These are phyloP conservation scores for Globisporangium sylvaticum DNA, from an alignment of 352 stramenopile genomes.

Conservation along the genomic window DNA sequence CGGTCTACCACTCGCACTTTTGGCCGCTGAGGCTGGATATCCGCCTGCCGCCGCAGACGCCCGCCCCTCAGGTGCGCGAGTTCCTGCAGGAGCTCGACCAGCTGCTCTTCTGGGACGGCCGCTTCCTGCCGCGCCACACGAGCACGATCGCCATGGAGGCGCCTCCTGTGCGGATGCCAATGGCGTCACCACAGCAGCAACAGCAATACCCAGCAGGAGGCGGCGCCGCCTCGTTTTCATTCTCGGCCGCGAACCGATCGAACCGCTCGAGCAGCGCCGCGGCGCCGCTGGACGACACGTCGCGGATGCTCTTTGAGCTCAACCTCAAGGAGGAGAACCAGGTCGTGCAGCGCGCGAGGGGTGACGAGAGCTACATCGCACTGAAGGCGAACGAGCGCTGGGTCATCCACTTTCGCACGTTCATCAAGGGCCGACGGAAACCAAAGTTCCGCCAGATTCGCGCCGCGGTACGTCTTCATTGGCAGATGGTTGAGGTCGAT, in stretches of 20 bases:
- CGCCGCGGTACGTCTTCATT: conserved; percentile 26
- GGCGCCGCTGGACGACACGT: conserved; percentile 11
- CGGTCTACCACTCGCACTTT: conserved; percentile 48
- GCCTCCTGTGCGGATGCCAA: neutral
- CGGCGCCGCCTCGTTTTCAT: neutral
- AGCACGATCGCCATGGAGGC: conserved; percentile 10
- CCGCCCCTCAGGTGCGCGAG: conserved; percentile 31
- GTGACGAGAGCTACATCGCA: conserved; percentile 47
- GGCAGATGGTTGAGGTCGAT: too few relatives aligned
- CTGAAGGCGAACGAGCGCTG: conserved; percentile 42
- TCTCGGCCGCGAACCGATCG: conserved; percentile 3
- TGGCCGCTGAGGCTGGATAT: conserved; percentile 56
- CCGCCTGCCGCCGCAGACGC: conserved; percentile 30
- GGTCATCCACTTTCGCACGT: conserved; percentile 54
- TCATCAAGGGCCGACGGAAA: conserved; percentile 45
- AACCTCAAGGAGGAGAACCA: conserved; percentile 45
- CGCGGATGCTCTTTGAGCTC: conserved; percentile 37
- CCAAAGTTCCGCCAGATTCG: conserved; percentile 46
- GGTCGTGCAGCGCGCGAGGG: conserved; percentile 44
- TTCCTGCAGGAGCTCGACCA: conserved; percentile 67
- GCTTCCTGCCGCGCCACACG: conserved; percentile 10
- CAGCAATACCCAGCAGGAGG: neutral
- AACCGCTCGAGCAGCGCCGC: conserved; percentile 11
- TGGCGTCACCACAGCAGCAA: neutral
- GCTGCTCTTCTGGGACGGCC: conserved; percentile 40